A percentile compares a stretch with the other conserved stretches of the same genome.
These are phyloP conservation scores for Lyophyllum atratum DNA, from an alignment of 768 basidiomycete genomes.

Conservation along the genomic window DNA sequence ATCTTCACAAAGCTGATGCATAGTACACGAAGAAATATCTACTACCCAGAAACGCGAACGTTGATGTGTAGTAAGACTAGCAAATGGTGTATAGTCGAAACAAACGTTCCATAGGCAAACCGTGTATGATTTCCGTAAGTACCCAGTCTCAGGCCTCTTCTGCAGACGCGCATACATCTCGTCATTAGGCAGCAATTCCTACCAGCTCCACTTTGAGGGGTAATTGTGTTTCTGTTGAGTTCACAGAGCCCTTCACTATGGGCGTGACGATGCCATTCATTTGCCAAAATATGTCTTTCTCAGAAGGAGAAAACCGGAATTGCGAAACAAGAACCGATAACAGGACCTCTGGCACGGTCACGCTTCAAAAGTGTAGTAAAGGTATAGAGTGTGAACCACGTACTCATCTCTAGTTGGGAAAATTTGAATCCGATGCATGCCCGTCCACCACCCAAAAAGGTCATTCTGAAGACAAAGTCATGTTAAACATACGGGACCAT, in stretches of 20 bases:
- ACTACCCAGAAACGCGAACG: no score
- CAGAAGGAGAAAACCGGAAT: constrained; percentile 23
- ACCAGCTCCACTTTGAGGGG: constrained; percentile 10
- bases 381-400: background rate
- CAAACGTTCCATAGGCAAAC: no score
- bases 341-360: background rate
- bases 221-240: constrained; percentile 1
- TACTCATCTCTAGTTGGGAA: background rate
- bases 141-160: no score
- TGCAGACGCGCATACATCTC: no score
- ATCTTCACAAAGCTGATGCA: no score
- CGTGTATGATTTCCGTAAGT: no score
- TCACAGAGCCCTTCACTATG: background rate
- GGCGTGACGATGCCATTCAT: background rate
- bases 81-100: no score
- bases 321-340: constrained; percentile 21
- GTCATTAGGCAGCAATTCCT: background rate
- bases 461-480: constrained; percentile 27
- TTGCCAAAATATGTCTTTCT: constrained; percentile 3
- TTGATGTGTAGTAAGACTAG: no score
- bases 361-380: background rate
- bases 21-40: no score
- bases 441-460: constrained; percentile 33
- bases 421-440: constrained; percentile 27
- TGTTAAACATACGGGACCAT: background rate